Conservation (phyloP, 1,139 yeast genomes). For the Geotrichum siamense region DNA sequence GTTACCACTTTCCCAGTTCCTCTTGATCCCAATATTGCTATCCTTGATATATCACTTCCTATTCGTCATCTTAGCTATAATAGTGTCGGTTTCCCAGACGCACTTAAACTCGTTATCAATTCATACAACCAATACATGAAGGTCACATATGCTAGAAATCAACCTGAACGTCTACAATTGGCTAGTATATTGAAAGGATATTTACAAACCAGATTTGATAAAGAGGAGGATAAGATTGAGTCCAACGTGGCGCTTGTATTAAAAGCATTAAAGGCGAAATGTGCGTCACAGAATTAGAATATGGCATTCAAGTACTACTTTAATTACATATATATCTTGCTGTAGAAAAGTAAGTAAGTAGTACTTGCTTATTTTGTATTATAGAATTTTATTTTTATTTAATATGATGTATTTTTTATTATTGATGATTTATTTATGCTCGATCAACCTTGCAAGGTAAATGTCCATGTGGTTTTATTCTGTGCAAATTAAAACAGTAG, state of each 20-base stretch:
- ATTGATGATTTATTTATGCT: no score
- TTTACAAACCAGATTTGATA: slow-evolving; percentile 19
- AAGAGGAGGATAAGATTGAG: slow-evolving; percentile 23
- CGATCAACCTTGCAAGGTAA: no score
- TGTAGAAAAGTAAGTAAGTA: no score
- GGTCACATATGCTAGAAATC: slow-evolving; percentile 34
- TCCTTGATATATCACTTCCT: slow-evolving; percentile 60
- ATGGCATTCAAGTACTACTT: no score
- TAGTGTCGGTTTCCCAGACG: slow-evolving; percentile 46
- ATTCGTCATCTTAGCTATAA: slow-evolving; percentile 45
- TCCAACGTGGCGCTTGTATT: slow-evolving; percentile 25
- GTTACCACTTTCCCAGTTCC: slow-evolving; percentile 34
- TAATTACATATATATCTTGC: no score
- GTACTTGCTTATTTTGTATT: no score
- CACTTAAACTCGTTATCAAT: slow-evolving; percentile 62
- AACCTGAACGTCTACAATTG: slow-evolving; percentile 32
- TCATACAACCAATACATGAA: slow-evolving; percentile 54
- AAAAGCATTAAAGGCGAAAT: slow-evolving; percentile 18
- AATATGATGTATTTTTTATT: no score
- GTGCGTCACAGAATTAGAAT: slow-evolving; percentile 13
- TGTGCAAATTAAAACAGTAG: no score
- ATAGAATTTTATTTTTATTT: no score
- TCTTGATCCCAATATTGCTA: slow-evolving; percentile 38
- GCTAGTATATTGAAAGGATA: slow-evolving; percentile 30
- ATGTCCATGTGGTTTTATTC: no score